phyloP scores from a whole-genome alignment of 495 filamentous ascomycete species.

The Parachaetomium inaequale region DNA sequence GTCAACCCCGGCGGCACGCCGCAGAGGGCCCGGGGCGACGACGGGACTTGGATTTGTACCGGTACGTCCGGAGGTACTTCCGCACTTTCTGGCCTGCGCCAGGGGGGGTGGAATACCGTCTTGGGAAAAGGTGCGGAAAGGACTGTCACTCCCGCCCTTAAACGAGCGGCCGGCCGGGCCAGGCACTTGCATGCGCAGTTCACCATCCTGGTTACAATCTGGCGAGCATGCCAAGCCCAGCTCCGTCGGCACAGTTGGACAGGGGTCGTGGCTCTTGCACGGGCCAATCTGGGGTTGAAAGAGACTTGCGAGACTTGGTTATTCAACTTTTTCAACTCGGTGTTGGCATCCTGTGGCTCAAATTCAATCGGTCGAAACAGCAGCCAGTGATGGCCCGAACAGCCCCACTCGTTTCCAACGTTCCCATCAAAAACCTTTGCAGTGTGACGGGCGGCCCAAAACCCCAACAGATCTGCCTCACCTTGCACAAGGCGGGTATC shows the following conservation, averaged over 20 bases:
- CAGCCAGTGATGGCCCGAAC: background rate
- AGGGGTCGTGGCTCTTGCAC: slow-evolving; percentile 2
- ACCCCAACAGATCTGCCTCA: background rate
- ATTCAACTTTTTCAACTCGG: background rate
- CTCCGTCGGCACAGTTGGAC: slow-evolving; percentile 11
- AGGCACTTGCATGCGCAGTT: slow-evolving; percentile 31
- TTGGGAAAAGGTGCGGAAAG: slow-evolving; percentile 23
- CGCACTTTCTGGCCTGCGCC: background rate
- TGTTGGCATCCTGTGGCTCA: background rate
- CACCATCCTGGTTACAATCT: slow-evolving; percentile 1
- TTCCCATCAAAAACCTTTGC: background rate
- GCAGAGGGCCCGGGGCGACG: slow-evolving; percentile 12
- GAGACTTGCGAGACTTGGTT: slow-evolving; percentile 14
- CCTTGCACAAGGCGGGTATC: background rate
- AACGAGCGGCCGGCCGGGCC: slow-evolving; percentile 25
- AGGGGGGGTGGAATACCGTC: slow-evolving; percentile 18
- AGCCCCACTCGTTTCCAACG: background rate
- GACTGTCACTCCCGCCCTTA: slow-evolving; percentile 23
- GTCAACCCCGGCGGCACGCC: slow-evolving; percentile 14
- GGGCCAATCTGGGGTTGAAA: background rate
- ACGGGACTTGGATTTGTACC: slow-evolving; percentile 19
- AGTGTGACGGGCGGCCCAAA: background rate
- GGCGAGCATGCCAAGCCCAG: slow-evolving; percentile 10
- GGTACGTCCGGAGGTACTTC: slow-evolving; percentile 18
- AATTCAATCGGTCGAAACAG: slow-evolving; percentile 1